Conservation (phyloP, 805 yeast species). For the Cyberlindnera sargentensis region DNA sequence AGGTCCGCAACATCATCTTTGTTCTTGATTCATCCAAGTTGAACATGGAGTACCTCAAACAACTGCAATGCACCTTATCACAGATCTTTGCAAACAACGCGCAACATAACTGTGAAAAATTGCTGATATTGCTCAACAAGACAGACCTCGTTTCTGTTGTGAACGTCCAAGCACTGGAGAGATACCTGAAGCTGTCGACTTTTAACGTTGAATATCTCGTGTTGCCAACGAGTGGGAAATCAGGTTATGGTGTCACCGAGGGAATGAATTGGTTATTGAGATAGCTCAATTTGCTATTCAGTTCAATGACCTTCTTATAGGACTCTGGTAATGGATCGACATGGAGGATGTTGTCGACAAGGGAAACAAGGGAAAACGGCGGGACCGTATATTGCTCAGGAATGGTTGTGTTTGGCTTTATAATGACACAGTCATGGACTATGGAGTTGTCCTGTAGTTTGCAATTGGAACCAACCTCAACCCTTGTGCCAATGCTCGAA, state of each 20-base stretch:
- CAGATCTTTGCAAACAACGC: constrained; percentile 2
- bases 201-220: constrained; percentile 11
- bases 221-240: constrained; percentile 13
- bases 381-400: constrained; percentile 42
- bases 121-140: constrained; percentile 18
- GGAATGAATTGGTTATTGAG: constrained; percentile 23
- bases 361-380: constrained; percentile 39
- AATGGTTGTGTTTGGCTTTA: constrained; percentile 34
- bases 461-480: constrained; percentile 37
- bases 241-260: constrained; percentile 20
- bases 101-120: constrained; percentile 5
- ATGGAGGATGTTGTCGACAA: background rate
- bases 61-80: constrained; percentile 4
- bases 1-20: constrained; percentile 13
- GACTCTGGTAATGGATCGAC: constrained; percentile 19
- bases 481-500: constrained; percentile 42
- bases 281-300: constrained; percentile 13
- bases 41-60: constrained; percentile 7
- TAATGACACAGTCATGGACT: constrained; percentile 45
- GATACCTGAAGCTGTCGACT: constrained; percentile 4
- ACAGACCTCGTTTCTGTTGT: constrained; percentile 9
- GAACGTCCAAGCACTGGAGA: constrained; percentile 9
- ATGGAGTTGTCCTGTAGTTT: constrained; percentile 29
- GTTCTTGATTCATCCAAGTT: constrained; percentile 17
- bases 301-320: constrained; percentile 24